A percentile compares a stretch with the other conserved stretches of the same genome.
Conservation (phyloP, 2,329 filamentous ascomycete species). For the Verticillium albo-atrum region DNA sequence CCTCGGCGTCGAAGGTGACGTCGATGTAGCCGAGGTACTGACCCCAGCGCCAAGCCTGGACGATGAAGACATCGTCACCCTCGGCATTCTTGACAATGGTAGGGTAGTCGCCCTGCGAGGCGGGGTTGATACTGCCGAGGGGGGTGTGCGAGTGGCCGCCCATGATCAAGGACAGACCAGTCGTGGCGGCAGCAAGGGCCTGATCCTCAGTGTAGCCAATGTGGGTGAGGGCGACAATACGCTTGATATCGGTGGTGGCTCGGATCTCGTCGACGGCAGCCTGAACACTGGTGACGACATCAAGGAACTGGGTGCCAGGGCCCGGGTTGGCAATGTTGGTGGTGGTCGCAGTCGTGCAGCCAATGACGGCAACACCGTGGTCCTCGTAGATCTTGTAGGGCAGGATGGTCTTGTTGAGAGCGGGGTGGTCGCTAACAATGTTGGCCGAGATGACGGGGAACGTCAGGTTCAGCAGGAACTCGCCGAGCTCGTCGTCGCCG, state of each 20-base stretch:
- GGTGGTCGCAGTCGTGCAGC: conserved; percentile 58
- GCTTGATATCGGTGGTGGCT: conserved; percentile 55
- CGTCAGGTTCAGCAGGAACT: conserved; percentile 58
- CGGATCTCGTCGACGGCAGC: conserved; percentile 58
- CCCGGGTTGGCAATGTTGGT: conserved; percentile 55
- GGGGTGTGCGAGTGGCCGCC: conserved; percentile 58
- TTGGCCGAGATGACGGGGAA: conserved; percentile 63
- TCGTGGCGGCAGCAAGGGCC: conserved; percentile 53
- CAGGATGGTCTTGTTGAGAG: conserved; percentile 59
- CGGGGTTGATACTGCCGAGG: conserved; percentile 52
- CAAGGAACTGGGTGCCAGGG: conserved; percentile 51
- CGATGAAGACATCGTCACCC: conserved; percentile 64
- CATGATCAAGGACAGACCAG: conserved; percentile 64
- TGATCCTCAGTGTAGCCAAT: conserved; percentile 63
- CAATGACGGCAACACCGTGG: conserved; percentile 58
- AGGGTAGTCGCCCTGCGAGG: conserved; percentile 56
- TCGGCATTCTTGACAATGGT: conserved; percentile 57
- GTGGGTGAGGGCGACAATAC: conserved; percentile 63
- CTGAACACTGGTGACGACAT: conserved; percentile 55
- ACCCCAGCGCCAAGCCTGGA: conserved; percentile 65
- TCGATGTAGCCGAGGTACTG: conserved; percentile 66
- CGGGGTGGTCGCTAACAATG: conserved; percentile 53
- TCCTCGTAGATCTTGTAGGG: conserved; percentile 61
- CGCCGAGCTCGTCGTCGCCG: conserved; percentile 57
- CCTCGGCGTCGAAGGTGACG: conserved; percentile 55